A percentile compares a stretch with the other conserved stretches of the same genome.
Conservation (phyloP, 2,329 filamentous ascomycete genomes). For the Scedosporium aurantiacum region DNA sequence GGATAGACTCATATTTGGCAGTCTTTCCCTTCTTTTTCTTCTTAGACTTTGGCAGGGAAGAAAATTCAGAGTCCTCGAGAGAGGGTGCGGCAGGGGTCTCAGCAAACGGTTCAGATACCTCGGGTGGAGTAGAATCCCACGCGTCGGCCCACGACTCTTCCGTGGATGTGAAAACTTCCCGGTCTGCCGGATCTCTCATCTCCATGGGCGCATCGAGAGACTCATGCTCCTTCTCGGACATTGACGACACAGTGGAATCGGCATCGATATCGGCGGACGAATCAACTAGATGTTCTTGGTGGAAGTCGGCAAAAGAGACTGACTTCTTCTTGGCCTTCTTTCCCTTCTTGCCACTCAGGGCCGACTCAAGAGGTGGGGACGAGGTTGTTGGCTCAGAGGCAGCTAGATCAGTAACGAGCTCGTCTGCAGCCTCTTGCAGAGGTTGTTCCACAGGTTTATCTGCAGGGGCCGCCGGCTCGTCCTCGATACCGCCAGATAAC, state of each 20-base stretch:
- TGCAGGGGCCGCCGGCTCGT: neutral
- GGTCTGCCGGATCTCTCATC: neutral
- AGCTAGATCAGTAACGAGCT: neutral
- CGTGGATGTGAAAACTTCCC: neutral
- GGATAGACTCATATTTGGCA: neutral
- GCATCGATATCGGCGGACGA: constrained; percentile 1
- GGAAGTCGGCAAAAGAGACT: neutral
- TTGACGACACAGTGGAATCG: constrained; percentile 1
- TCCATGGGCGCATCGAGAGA: neutral
- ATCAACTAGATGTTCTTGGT: neutral
- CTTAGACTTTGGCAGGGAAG: constrained; percentile 3
- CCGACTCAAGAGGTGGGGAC: constrained; percentile 12
- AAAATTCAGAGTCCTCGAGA: neutral
- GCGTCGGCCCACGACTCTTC: neutral
- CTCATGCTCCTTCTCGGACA: constrained; percentile 4
- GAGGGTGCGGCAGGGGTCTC: neutral
- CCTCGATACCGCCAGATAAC: neutral
- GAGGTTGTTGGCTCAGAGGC: constrained; percentile 1
- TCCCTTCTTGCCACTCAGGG: constrained; percentile 16
- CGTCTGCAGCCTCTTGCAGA: neutral
- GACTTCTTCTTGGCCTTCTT: constrained; percentile 23
- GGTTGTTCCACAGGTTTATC: neutral
- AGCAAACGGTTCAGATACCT: neutral
- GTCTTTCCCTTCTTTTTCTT: constrained; percentile 4
- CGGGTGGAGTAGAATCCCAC: neutral